Conservation (phyloP, 306 rosid species). For the Sicyos baderoa region DNA sequence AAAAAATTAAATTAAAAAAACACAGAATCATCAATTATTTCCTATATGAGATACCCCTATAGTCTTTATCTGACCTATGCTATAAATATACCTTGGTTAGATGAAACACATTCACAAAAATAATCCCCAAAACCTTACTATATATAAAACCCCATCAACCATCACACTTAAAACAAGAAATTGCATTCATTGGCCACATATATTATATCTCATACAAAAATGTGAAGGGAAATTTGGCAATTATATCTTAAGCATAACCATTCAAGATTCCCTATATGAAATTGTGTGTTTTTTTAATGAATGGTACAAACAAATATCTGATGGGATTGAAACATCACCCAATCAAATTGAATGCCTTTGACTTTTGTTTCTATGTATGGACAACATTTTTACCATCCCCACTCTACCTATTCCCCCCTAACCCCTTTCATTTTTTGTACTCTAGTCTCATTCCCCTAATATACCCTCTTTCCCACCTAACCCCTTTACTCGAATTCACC, state of each 20-base stretch:
- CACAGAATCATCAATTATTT: neutral
- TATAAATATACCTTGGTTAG: neutral
- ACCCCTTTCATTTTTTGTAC: neutral
- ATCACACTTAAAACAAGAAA: too few species aligned
- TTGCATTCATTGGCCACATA: neutral
- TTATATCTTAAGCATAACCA: neutral
- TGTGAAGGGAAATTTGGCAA: neutral
- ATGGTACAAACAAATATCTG: conserved; percentile 16
- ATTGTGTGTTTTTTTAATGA: neutral
- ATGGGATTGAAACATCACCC: conserved; percentile 12
- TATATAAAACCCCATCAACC: too few species aligned
- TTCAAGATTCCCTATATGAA: neutral
- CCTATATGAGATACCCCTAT: neutral
- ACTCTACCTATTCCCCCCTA: conserved; percentile 2
- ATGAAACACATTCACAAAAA: neutral
- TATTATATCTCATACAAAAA: too few species aligned
- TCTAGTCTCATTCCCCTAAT: neutral
- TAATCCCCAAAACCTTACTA: neutral
- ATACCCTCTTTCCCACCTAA: too few species aligned
- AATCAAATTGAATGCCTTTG: conserved; percentile 4
- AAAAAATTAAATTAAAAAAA: neutral
- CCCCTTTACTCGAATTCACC: too few species aligned
- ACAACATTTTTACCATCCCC: conserved; percentile 9
- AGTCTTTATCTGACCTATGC: neutral
- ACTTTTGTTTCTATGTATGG: conserved; percentile 12